Conservation (phyloP, 2,329 filamentous ascomycete genomes). For the Calonectria honghensis region DNA sequence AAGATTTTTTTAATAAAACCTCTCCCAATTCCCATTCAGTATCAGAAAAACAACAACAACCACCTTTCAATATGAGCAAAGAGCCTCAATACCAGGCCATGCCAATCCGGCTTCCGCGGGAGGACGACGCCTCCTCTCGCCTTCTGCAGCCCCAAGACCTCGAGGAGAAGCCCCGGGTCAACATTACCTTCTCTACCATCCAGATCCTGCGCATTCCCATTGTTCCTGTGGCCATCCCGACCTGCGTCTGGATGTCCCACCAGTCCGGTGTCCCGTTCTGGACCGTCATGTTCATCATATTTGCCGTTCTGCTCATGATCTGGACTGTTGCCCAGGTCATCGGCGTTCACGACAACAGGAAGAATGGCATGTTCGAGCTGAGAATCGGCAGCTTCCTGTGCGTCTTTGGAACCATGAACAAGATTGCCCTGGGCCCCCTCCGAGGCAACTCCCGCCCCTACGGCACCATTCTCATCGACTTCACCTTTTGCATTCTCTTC, state of each 20-base stretch:
- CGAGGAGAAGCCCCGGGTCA: slow-evolving; percentile 38
- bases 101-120: slow-evolving; percentile 36
- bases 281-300: slow-evolving; percentile 39
- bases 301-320: slow-evolving; percentile 39
- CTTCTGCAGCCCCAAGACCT: slow-evolving; percentile 45
- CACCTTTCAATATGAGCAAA: slow-evolving; percentile 23
- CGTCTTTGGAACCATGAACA: slow-evolving; percentile 41
- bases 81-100: slow-evolving; percentile 10
- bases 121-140: slow-evolving; percentile 46
- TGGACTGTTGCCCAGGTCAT: slow-evolving; percentile 44
- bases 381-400: slow-evolving; percentile 50
- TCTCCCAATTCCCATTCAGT: not conserved
- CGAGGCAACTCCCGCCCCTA: slow-evolving; percentile 30
- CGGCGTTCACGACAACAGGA: slow-evolving; percentile 35
- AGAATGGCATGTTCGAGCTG: slow-evolving; percentile 48
- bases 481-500: slow-evolving; percentile 45
- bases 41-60: not conserved
- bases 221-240: slow-evolving; percentile 44
- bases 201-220: slow-evolving; percentile 42
- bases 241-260: slow-evolving; percentile 41
- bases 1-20: not conserved
- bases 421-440: not conserved
- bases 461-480: slow-evolving; percentile 45
- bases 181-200: slow-evolving; percentile 46
- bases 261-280: not conserved